Evolutionary conservation across 371 early-diverging fungal genomes (phyloP).

Genomic region (Mortierella sp.): DNA sequence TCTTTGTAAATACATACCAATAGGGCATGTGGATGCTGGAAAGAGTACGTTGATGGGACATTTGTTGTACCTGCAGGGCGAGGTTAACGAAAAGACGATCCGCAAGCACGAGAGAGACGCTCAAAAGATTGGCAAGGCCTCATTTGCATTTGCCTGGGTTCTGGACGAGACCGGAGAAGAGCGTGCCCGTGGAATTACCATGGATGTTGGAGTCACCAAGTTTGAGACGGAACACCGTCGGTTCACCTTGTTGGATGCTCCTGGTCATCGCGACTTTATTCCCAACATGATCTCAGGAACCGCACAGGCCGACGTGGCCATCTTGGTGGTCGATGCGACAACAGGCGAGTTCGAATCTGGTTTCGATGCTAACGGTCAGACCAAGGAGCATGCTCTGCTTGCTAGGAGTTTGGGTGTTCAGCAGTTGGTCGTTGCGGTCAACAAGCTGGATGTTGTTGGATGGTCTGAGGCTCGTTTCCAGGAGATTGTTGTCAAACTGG

Average conservation of each 20-base stretch:
- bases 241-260: slow-evolving; percentile 96
- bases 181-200: slow-evolving; percentile 94
- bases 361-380: slow-evolving; percentile 97
- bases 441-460: slow-evolving; percentile 89
- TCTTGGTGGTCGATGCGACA: slow-evolving; percentile 95
- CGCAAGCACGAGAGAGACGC: slow-evolving; percentile 95
- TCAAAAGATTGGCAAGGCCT: slow-evolving; percentile 92
- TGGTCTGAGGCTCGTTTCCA: slow-evolving; percentile 87
- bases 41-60: slow-evolving; percentile 99
- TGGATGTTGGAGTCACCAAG: slow-evolving; percentile 93
- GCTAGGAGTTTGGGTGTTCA: slow-evolving; percentile 91
- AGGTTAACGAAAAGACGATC: slow-evolving; percentile 92
- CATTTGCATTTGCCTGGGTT: slow-evolving; percentile 97
- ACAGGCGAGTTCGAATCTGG: slow-evolving; percentile 98
- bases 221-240: slow-evolving; percentile 88
- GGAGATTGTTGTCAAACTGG: slow-evolving; percentile 78
- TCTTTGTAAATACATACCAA: not conserved
- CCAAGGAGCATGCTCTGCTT: slow-evolving; percentile 96
- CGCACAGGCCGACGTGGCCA: slow-evolving; percentile 96
- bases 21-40: slow-evolving; percentile 99
- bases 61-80: slow-evolving; percentile 88
- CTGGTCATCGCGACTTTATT: slow-evolving; percentile 99
- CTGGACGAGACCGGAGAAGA: slow-evolving; percentile 96
- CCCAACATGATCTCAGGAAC: slow-evolving; percentile 99
- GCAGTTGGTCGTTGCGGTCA: slow-evolving; percentile 92